Evolutionary conservation across 1,284 basidiomycete genomes (phyloP).

Genomic region (Wolfiporia cocos): DNA sequence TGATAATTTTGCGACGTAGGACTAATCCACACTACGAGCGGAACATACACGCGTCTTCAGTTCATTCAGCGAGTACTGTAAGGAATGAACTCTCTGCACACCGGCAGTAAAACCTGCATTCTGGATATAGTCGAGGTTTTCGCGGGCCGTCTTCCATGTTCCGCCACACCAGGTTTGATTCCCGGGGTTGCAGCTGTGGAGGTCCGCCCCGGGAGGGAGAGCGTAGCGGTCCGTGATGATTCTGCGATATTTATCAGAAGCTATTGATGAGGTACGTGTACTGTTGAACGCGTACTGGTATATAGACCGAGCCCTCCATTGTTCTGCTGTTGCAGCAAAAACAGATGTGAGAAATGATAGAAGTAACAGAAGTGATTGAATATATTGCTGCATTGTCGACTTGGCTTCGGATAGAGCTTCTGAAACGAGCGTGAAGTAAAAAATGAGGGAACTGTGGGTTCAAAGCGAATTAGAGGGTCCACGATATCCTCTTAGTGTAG

Average conservation of each 20-base stretch:
- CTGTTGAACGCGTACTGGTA: conserved; percentile 30
- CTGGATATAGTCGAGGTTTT: conserved; percentile 78
- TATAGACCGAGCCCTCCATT: conserved; percentile 35
- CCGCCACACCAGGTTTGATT: conserved; percentile 70
- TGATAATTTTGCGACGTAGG: conserved; percentile 69
- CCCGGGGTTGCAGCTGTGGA: conserved; percentile 48
- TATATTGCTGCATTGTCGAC: no score
- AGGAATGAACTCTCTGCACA: conserved; percentile 21
- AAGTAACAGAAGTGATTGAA: no score
- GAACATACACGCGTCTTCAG: background rate
- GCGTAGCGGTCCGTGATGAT: conserved; percentile 77
- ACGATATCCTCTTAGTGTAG: no score
- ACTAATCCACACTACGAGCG: conserved; percentile 53
- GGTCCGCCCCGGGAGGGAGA: conserved; percentile 45
- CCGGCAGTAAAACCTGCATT: conserved; percentile 72
- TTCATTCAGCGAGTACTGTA: background rate
- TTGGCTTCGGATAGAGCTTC: no score
- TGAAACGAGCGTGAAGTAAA: no score
- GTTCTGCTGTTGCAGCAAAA: conserved; percentile 30
- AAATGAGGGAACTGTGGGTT: no score
- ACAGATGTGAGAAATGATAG: conserved; percentile 14
- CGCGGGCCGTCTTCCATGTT: conserved; percentile 70
- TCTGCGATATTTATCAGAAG: conserved; percentile 26
- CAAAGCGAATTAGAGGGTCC: no score
- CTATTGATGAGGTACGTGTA: conserved; percentile 17